phyloP scores from a whole-genome alignment of 257 asterid species.

The Capsicum rhomboideum region DNA sequence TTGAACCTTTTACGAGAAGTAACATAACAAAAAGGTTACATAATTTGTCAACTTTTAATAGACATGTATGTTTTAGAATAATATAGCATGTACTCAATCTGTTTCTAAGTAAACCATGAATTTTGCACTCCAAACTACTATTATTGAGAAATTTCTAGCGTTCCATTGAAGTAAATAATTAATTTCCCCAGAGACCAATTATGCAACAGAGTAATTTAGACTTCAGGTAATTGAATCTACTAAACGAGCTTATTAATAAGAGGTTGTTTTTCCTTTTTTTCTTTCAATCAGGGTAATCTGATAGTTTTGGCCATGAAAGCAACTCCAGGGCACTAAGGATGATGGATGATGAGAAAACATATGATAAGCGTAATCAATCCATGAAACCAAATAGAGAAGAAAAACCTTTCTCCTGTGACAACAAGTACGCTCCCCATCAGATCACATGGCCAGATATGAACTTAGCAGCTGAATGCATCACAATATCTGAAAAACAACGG shows the following conservation, averaged over 20 bases:
- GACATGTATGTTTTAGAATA: no score
- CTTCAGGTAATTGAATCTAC: background rate
- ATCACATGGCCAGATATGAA: conserved; percentile 91
- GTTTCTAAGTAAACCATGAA: background rate
- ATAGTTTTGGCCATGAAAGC: no score
- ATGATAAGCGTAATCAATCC: no score
- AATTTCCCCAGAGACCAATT: background rate
- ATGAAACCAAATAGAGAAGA: no score
- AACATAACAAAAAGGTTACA: background rate
- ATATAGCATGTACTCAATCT: background rate
- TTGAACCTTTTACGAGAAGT: background rate
- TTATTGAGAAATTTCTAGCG: background rate
- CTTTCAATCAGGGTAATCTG: no score
- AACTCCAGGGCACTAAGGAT: no score
- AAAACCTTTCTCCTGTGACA: no score
- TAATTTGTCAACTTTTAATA: no score
- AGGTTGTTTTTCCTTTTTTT: background rate
- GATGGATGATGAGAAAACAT: no score
- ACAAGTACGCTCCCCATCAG: background rate
- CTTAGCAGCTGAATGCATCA: conserved; percentile 51
- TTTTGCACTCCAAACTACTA: background rate
- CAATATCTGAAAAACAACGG: no score
- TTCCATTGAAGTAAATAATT: background rate
- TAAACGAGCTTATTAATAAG: background rate
- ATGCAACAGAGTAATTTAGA: background rate